These are phyloP conservation scores for Malus orientalis DNA, from an alignment of 306 rosid genomes.

Conservation along the genomic window DNA sequence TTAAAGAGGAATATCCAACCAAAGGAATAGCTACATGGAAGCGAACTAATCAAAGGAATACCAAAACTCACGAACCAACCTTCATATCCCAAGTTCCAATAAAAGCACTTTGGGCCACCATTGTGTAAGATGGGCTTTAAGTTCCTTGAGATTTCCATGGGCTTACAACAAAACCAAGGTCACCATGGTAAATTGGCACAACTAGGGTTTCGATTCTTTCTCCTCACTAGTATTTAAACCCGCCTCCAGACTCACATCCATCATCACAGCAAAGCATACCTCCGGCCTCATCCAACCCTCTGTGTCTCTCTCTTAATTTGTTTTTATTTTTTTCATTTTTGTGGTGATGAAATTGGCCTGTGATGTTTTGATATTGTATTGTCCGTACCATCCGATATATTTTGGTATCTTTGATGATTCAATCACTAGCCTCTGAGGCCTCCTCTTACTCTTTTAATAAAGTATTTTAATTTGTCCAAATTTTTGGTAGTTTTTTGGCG, in stretches of 20 bases:
- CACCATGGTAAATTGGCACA: not conserved
- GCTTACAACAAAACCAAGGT: not conserved
- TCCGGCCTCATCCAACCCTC: not conserved
- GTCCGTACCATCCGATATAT: conserved; percentile 45
- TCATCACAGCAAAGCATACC: not conserved
- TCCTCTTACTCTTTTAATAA: no score
- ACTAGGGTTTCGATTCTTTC: conserved; percentile 17
- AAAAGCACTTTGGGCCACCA: not conserved
- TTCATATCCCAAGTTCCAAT: no score
- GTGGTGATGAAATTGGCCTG: conserved; percentile 7
- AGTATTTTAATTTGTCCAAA: accelerated
- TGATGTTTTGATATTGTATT: conserved; percentile 33
- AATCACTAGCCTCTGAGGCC: conserved; percentile 33
- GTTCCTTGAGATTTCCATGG: not conserved
- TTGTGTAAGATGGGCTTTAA: not conserved
- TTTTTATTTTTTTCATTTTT: not conserved
- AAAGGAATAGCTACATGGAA: no score
- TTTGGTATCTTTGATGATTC: conserved; percentile 1
- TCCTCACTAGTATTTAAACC: conserved; percentile 27
- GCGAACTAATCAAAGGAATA: no score
- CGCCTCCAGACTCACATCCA: not conserved
- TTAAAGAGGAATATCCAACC: no score
- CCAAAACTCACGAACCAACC: no score
- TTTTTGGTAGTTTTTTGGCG: not conserved
- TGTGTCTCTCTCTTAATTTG: no score